phyloP scores from a whole-genome alignment of 371 early-diverging fungal genomes.

The Blakeslea trispora region DNA sequence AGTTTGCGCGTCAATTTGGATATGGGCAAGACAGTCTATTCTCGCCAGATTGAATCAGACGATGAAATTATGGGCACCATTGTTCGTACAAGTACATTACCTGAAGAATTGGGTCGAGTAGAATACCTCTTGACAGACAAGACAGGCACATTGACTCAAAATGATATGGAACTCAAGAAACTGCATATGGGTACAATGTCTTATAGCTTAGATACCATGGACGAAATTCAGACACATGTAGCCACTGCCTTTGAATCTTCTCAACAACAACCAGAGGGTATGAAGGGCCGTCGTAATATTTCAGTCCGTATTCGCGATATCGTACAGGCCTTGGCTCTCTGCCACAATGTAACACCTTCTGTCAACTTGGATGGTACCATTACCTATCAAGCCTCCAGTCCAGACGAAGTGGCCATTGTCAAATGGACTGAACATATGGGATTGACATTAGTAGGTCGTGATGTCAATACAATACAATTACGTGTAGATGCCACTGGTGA shows the following conservation, averaged over 20 bases:
- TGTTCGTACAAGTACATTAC: slow-evolving; percentile 94
- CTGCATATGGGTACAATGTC: slow-evolving; percentile 97
- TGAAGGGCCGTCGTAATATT: slow-evolving; percentile 65
- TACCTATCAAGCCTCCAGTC: slow-evolving; percentile 97
- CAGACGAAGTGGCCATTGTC: slow-evolving; percentile 99
- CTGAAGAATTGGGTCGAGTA: slow-evolving; percentile 99
- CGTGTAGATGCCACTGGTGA: slow-evolving; percentile 54
- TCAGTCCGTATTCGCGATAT: slow-evolving; percentile 79
- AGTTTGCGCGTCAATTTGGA: slow-evolving; percentile 96
- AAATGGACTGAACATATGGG: slow-evolving; percentile 95
- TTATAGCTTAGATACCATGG: slow-evolving; percentile 88
- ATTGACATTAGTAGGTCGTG: slow-evolving; percentile 77
- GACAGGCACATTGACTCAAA: slow-evolving; percentile 99
- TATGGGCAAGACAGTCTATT: slow-evolving; percentile 95
- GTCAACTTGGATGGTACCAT: slow-evolving; percentile 52
- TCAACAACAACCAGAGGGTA: slow-evolving; percentile 18
- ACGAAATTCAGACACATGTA: slow-evolving; percentile 76
- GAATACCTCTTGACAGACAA: slow-evolving; percentile 98
- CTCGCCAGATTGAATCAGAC: slow-evolving; percentile 83
- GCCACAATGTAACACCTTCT: slow-evolving; percentile 89
- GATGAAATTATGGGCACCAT: slow-evolving; percentile 83
- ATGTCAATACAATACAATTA: slow-evolving; percentile 72
- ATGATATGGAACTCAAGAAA: slow-evolving; percentile 98
- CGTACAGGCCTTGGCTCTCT: slow-evolving; percentile 85
- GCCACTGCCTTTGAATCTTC: slow-evolving; percentile 53